phyloP scores from a whole-genome alignment of 2,329 filamentous ascomycete genomes.

The Colletotrichum spaethianum region DNA sequence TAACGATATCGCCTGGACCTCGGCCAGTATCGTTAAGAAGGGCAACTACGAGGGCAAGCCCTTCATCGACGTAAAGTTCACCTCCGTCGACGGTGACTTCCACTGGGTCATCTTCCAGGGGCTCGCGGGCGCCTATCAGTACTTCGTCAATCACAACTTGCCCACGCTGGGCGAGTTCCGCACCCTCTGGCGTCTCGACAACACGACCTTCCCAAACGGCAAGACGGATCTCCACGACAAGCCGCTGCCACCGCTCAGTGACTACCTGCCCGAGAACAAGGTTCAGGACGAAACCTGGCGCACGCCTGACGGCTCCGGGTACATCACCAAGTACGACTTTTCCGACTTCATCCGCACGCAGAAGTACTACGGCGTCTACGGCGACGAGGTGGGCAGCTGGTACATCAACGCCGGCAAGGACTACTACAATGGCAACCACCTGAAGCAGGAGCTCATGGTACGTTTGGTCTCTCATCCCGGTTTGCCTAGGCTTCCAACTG shows the following conservation, averaged over 20 bases:
- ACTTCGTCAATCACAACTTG: constrained; percentile 65
- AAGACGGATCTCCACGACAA: constrained; percentile 62
- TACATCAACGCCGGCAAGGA: constrained; percentile 66
- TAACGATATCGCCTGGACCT: constrained; percentile 62
- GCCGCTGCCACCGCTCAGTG: constrained; percentile 57
- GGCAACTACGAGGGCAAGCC: constrained; percentile 51
- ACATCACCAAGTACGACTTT: constrained; percentile 67
- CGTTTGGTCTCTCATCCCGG: background rate
- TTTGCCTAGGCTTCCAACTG: background rate
- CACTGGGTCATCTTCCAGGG: constrained; percentile 66
- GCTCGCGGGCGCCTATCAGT: constrained; percentile 68
- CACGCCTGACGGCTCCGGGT: constrained; percentile 50
- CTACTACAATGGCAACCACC: constrained; percentile 66
- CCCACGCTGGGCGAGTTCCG: constrained; percentile 65
- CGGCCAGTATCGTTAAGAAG: constrained; percentile 56
- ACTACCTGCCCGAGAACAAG: constrained; percentile 60
- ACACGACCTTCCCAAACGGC: constrained; percentile 61
- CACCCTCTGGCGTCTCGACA: constrained; percentile 65
- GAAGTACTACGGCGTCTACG: constrained; percentile 66
- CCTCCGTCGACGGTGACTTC: constrained; percentile 61
- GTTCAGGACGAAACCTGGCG: constrained; percentile 70
- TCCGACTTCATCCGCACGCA: constrained; percentile 50
- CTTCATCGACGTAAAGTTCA: constrained; percentile 64
- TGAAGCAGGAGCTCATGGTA: constrained; percentile 66
- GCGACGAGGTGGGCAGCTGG: constrained; percentile 64